A percentile compares a stretch with the other conserved stretches of the same genome.
These are phyloP conservation scores for Camelina neglecta DNA, from an alignment of 345 rosid genomes.

Conservation along the genomic window DNA sequence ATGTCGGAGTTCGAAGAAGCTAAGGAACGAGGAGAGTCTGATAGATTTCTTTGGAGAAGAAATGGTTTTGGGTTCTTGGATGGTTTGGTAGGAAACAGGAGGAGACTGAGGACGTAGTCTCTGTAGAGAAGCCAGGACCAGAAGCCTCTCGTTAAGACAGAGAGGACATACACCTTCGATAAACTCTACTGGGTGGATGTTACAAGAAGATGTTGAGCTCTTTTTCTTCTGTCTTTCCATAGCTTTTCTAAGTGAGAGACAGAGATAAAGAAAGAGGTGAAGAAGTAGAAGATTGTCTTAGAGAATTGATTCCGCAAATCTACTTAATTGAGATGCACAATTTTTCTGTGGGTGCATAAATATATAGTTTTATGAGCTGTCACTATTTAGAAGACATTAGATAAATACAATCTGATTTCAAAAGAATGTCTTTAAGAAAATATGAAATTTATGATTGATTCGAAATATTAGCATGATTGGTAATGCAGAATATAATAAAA, in stretches of 20 bases:
- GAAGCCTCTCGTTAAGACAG: conserved; percentile 82
- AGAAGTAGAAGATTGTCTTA: conserved; percentile 12
- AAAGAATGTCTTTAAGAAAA: neutral
- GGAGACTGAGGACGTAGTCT: conserved; percentile 8
- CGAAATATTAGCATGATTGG: neutral
- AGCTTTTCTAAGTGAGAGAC: conserved; percentile 12
- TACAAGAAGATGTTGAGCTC: conserved; percentile 59
- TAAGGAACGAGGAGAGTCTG: conserved; percentile 30
- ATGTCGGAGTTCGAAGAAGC: conserved; percentile 28
- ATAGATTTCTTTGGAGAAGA: conserved; percentile 21
- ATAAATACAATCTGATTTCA: neutral
- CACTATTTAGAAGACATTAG: conserved; percentile 15
- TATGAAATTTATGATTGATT: conserved; percentile 1
- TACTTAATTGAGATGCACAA: conserved; percentile 34
- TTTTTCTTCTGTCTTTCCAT: conserved; percentile 63
- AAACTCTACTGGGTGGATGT: conserved; percentile 68
- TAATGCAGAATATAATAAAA: neutral
- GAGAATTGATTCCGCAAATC: conserved; percentile 14
- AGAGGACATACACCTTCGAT: conserved; percentile 72
- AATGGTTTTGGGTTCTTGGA: neutral
- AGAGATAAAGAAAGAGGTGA: conserved; percentile 2
- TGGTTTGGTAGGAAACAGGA: conserved; percentile 22
- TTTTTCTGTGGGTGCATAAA: conserved; percentile 6
- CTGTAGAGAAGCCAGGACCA: conserved; percentile 28
- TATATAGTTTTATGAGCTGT: conserved; percentile 18